Evolutionary conservation across 2,329 filamentous ascomycete species (phyloP), one percentile per base, ranked within the genome.

Genomic region (Trichoderma brevicompactum): DNA sequence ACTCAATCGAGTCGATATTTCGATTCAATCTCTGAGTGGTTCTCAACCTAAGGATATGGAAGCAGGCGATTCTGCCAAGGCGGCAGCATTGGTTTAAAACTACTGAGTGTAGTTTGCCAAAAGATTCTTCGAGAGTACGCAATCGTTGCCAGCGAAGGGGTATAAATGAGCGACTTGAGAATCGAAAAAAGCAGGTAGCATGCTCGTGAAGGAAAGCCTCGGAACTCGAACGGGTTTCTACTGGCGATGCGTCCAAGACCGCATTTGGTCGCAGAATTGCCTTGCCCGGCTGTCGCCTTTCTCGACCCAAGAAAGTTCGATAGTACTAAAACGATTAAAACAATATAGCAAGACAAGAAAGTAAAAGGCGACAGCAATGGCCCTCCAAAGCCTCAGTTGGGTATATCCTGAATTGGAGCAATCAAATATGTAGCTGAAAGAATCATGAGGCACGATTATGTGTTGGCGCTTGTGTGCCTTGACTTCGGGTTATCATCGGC

Each of bases 21-120:
- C 67, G 71, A 69, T 71, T 71, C 68, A 63, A 49, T 66, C 52
- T 62, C 50, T 50, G 36, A 67, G 48, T 46, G 48, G 36, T 63
- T 60, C 68, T 68, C 68, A 38, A 15, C 64, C 69, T 67, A 67
- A 58, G 53, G 65, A 69, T 43, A 65, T 67, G 60, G 65, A 68
- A 59, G 58, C 69, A 48, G 50, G 66, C 69, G 60, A 54, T 66
- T 46, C 58, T 66, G 43, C 49, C 60, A 65, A 63, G 17, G 46
- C 38, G 40, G 44, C 38, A 53, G 60, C 60, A 63, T 66, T 67
- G 48, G 58, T 50, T 66, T 65, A 54, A 65, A 66, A 61, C 59
- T 67, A 61, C 59, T 68, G 68, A 72, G 67, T 60, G 55, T 63
- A 64, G 53, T 52, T 36, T 23, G 32, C 46, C 55, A 23, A 46